Conservation (phyloP, 2,329 filamentous ascomycete species). For the Hypoxylon sp. region DNA sequence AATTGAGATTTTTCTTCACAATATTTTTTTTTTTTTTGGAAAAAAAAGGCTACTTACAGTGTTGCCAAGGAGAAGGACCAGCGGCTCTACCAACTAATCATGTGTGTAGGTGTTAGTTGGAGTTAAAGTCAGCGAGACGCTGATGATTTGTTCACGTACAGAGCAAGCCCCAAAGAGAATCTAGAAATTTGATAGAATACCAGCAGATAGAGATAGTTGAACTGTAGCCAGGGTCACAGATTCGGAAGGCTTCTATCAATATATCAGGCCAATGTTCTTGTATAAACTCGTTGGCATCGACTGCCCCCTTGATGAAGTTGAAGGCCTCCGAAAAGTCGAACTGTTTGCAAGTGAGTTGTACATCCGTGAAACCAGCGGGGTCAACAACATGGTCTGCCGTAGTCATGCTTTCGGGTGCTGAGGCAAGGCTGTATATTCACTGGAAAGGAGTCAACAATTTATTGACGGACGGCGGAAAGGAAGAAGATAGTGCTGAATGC, state of each 20-base stretch:
- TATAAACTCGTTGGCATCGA: not conserved
- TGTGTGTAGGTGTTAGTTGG: not conserved
- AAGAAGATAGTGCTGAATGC: not conserved
- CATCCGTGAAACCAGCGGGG: not conserved
- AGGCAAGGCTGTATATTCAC: not conserved
- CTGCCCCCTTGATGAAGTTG: constrained; percentile 10
- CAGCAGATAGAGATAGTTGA: not conserved
- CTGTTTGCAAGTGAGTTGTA: not conserved
- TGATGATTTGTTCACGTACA: constrained; percentile 1
- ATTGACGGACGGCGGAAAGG: not conserved
- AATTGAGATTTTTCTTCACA: not conserved
- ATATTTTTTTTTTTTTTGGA: too few species aligned
- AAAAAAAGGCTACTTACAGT: constrained; percentile 14
- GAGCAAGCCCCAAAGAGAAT: constrained; percentile 21
- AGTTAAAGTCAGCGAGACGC: not conserved
- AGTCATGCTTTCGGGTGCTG: not conserved
- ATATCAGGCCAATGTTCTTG: constrained; percentile 2
- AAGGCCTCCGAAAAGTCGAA: constrained; percentile 7
- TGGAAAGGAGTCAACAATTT: too few species aligned
- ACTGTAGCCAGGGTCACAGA: not conserved
- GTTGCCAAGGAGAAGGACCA: constrained; percentile 19
- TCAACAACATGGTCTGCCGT: not conserved
- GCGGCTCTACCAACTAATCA: constrained; percentile 12
- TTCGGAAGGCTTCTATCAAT: not conserved
- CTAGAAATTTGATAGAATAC: constrained; percentile 18